Evolutionary conservation across 2,329 filamentous ascomycete genomes (phyloP).

Genomic region (Colletotrichum higginsianum): DNA sequence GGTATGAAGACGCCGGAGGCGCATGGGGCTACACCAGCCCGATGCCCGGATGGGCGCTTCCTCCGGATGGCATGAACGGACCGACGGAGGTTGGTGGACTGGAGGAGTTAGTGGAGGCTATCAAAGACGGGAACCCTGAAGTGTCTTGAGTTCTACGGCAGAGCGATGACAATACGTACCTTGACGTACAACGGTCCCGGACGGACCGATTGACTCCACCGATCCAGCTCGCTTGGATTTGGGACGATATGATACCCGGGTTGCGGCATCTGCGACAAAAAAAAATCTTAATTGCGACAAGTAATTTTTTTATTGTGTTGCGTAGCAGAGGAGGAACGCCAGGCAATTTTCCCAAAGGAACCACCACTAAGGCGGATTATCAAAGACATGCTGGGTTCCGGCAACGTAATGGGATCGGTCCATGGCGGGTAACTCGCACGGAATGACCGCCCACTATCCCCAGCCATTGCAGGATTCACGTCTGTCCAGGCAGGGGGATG

Average conservation of each 20-base stretch:
- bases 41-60: conserved; percentile 88
- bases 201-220: conserved; percentile 36
- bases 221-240: conserved; percentile 13
- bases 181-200: conserved; percentile 15
- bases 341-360: too few relatives aligned
- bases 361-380: background rate
- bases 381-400: background rate
- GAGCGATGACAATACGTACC: conserved; percentile 35
- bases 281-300: background rate
- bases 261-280: conserved; percentile 21
- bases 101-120: conserved; percentile 71
- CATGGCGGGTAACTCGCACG: background rate
- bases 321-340: background rate
- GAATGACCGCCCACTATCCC: conserved; percentile 17
- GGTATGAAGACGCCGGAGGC: conserved; percentile 88
- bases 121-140: conserved; percentile 62
- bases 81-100: conserved; percentile 77
- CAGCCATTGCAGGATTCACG: conserved; percentile 21
- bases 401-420: background rate
- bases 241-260: conserved; percentile 30
- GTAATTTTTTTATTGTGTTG: background rate
- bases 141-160: conserved; percentile 46
- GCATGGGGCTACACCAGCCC: conserved; percentile 90
- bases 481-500: conserved; percentile 2
- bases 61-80: conserved; percentile 80